Evolutionary conservation across 129 eudicot species (phyloP).

Genomic region (Tagetes patula): DNA sequence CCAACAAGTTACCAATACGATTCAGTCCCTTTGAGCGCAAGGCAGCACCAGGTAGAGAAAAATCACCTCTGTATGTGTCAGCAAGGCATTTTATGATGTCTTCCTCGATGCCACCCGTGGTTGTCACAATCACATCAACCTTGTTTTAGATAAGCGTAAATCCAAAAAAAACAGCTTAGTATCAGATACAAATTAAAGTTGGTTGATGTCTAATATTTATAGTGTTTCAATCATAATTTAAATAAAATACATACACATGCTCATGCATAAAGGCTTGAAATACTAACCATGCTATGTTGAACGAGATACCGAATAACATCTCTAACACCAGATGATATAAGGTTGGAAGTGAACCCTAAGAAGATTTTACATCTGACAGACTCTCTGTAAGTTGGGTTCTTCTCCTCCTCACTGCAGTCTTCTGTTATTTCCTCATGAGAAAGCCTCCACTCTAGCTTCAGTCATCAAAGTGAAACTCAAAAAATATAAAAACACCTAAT

Average conservation of each 20-base stretch:
- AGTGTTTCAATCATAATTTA: not conserved
- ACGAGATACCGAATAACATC: constrained; percentile 81
- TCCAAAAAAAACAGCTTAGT: not conserved
- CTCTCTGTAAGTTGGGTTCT: constrained; percentile 53
- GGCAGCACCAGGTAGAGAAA: constrained; percentile 79
- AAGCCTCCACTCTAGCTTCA: constrained; percentile 96
- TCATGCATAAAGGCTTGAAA: not conserved
- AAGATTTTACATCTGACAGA: constrained; percentile 87
- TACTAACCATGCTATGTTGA: constrained; percentile 91
- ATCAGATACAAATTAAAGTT: too few species aligned
- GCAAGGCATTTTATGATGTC: constrained; percentile 97
- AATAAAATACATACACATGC: too few species aligned
- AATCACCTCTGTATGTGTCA: constrained; percentile 86
- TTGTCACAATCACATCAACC: constrained; percentile 95
- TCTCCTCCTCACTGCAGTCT: constrained; percentile 81
- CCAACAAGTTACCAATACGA: constrained; percentile 89
- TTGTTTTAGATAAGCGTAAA: constrained; percentile 13
- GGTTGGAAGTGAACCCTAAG: constrained; percentile 92
- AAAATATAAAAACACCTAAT: not conserved
- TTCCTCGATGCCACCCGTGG: constrained; percentile 95
- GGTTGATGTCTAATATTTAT: too few species aligned
- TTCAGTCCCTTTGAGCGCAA: constrained; percentile 86
- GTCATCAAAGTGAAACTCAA: constrained; percentile 1
- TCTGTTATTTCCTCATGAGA: constrained; percentile 60
- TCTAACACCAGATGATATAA: constrained; percentile 86